Conservation (phyloP, 345 rosid species). For the Populus deltoides region DNA sequence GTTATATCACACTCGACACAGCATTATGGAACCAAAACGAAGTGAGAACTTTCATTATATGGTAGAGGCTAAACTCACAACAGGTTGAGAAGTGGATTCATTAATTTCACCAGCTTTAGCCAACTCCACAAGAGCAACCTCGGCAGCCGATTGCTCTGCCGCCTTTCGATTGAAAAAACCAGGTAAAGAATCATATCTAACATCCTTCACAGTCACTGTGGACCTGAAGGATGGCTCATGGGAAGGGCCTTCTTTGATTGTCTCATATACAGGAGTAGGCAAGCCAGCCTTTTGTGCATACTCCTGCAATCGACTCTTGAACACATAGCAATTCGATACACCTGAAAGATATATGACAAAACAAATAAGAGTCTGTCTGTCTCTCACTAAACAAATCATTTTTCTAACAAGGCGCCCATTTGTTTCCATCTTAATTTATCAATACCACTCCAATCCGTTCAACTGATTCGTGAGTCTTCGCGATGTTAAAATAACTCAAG, state of each 20-base stretch:
- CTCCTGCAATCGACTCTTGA: constrained; percentile 82
- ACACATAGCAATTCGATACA: constrained; percentile 77
- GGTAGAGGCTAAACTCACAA: constrained; percentile 54
- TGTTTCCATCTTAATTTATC: no score
- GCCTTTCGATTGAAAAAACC: constrained; percentile 92
- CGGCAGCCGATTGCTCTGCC: constrained; percentile 96
- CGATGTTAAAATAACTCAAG: not conserved
- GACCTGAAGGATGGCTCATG: constrained; percentile 78
- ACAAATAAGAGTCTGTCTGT: not conserved
- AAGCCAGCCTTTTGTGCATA: constrained; percentile 72
- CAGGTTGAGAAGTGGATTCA: constrained; percentile 58
- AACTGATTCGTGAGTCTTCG: no score
- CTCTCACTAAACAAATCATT: not conserved
- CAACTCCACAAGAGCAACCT: constrained; percentile 72
- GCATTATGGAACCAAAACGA: not conserved
- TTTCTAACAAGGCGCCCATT: not conserved
- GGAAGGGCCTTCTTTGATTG: constrained; percentile 82
- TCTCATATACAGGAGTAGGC: constrained; percentile 76
- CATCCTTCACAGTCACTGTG: constrained; percentile 56
- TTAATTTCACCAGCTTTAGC: constrained; percentile 55
- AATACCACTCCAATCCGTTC: no score
- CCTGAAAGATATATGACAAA: constrained; percentile 31
- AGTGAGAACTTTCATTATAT: not conserved
- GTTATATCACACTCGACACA: not conserved
- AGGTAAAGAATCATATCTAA: constrained; percentile 68